Percentiles rank a stretch among this genome's conserved stretches.
Evolutionary conservation across 352 stramenopile genomes (phyloP).

Genomic region (Globisporangium radiosum): DNA sequence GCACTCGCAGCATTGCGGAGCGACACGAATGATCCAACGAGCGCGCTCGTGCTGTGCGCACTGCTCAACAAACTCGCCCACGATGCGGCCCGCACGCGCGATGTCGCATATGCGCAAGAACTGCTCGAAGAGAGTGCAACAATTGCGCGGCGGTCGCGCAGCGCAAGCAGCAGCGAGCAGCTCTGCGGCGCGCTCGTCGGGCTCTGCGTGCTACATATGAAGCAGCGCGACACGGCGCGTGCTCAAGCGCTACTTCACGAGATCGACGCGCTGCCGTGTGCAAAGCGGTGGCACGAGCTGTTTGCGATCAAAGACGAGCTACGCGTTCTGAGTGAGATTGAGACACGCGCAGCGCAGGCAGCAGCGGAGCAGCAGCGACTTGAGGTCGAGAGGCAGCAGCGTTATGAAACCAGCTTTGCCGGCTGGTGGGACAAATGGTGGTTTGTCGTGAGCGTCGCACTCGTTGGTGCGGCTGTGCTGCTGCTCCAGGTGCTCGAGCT

Average conservation of each 20-base stretch:
- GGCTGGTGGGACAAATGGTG: slow-evolving; percentile 17
- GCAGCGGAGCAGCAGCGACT: slow-evolving; percentile 2
- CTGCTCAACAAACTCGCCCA: slow-evolving; percentile 28
- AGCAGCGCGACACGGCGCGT: slow-evolving; percentile 22
- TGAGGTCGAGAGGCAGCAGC: background rate
- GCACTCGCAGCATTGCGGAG: slow-evolving; percentile 18
- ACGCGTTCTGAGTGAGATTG: slow-evolving; percentile 7
- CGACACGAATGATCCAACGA: slow-evolving; percentile 11
- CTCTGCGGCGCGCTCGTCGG: slow-evolving; percentile 45
- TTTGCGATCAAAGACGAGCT: slow-evolving; percentile 35
- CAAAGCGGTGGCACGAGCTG: slow-evolving; percentile 27
- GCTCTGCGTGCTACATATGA: slow-evolving; percentile 53
- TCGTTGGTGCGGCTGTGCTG: slow-evolving; percentile 9
- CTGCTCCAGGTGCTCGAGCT: slow-evolving; percentile 12
- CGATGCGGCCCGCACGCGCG: slow-evolving; percentile 20
- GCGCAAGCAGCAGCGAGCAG: slow-evolving; percentile 15
- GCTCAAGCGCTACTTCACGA: slow-evolving; percentile 32
- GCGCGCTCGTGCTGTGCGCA: slow-evolving; percentile 8
- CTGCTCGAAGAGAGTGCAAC: slow-evolving; percentile 26
- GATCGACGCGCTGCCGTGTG: slow-evolving; percentile 30
- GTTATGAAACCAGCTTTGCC: slow-evolving; percentile 7
- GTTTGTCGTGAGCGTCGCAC: slow-evolving; percentile 10
- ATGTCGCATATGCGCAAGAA: slow-evolving; percentile 22
- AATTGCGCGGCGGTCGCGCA: slow-evolving; percentile 11
- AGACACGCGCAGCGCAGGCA: background rate